Evolutionary conservation across 2,329 filamentous ascomycete genomes (phyloP), one percentile per base, ranked within the genome.

Genomic region (Sporothrix curviconia): DNA sequence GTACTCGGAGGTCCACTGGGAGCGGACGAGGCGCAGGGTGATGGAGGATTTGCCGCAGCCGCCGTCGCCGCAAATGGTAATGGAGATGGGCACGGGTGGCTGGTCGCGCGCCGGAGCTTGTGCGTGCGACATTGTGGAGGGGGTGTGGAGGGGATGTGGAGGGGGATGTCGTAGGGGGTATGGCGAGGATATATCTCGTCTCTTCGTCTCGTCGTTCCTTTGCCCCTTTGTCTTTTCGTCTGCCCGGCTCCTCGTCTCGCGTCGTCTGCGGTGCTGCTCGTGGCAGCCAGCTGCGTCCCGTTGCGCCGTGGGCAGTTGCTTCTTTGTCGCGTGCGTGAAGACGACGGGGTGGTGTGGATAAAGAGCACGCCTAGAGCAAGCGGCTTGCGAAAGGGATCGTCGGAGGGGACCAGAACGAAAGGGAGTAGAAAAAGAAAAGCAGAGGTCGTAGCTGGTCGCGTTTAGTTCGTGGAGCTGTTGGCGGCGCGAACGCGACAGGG

Each of bases 31-130:
- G 54, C 89, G 87, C 59, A 94, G 77, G 15, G 89, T 92, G 68
- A 94, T 92, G 63, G 87, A 90, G 2, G 87, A 91, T 75, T 94
- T 94, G 67, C 87, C 87, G 69, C 87, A 90, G 60, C 89, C 89
- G 67, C 89, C 89, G 69, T 92, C 89, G 68, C 89, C 89, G 74
- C 89, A 92, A 71, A 94, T 89, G 58, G 89, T 92, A 68, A 92
- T 90, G 62, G 84, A 79, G 67, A 86, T 84, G 60, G 81, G 81
- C 17, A 82, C 72, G 0, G 80, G 77, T 9, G 71, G 69, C 56
- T 72, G 71, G 56, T 68, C 66, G 55, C 55, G 55, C 34, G 62
- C 56, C 28, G 61, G 59, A 40, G 44, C 54, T 25, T 58, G 56
- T 22, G 61, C 43, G 59, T 61, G 54, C 28, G 49, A 56, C 58